Evolutionary conservation across 129 eudicot species (phyloP).

Genomic region (Saposhnikovia divaricata): DNA sequence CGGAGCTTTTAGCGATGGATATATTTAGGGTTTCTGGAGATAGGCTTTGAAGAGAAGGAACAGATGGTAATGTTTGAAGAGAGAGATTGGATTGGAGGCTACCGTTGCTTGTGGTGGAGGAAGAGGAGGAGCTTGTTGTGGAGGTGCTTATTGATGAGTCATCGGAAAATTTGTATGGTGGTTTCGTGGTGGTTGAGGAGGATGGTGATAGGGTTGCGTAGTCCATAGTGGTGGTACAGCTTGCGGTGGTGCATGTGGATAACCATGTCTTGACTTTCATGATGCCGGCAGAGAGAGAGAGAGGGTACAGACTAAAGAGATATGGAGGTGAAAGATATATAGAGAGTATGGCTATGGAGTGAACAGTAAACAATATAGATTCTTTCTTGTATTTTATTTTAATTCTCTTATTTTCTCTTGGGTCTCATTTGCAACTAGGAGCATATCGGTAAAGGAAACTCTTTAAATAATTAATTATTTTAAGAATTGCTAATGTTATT

Average conservation of each 20-base stretch:
- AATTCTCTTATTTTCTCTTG: no score
- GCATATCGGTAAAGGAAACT: no score
- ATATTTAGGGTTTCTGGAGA: conserved; percentile 34
- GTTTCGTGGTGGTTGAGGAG: conserved; percentile 10
- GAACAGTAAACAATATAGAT: no score
- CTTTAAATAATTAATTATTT: no score
- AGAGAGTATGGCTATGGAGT: no score
- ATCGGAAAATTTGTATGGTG: not conserved
- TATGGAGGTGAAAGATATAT: no score
- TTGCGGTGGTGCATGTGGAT: no score
- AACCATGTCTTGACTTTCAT: conserved; percentile 61
- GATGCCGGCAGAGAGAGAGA: not conserved
- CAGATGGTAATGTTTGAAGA: conserved; percentile 63
- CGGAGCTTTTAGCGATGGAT: conserved; percentile 33
- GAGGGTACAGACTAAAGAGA: not conserved
- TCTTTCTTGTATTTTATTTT: no score
- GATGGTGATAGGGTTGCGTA: conserved; percentile 13
- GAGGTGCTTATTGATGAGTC: no score
- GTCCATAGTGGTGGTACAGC: conserved; percentile 26
- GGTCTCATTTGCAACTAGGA: no score
- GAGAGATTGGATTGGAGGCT: conserved; percentile 64
- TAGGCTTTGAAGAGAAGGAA: conserved; percentile 65
- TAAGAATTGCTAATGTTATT: no score
- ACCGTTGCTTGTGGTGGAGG: conserved; percentile 26
- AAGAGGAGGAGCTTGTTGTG: conserved; percentile 22